Conservation (phyloP, 2,329 filamentous ascomycete species). For the Myriosclerotinia duriaeana region DNA sequence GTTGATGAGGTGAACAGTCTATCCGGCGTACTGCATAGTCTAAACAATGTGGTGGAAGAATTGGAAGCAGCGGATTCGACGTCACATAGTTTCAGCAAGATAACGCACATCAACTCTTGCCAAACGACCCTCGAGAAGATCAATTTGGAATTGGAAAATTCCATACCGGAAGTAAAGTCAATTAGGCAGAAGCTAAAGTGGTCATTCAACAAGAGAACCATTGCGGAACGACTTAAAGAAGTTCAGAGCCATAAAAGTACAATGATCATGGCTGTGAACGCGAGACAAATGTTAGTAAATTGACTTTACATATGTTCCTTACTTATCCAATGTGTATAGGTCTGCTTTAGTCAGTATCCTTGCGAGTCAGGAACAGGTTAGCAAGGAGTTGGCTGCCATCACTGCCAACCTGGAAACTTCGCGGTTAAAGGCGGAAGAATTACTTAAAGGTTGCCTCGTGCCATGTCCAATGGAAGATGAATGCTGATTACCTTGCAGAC, state of each 20-base stretch:
- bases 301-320: background rate
- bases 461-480: background rate
- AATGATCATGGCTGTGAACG: conserved; percentile 27
- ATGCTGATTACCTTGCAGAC: conserved; percentile 9
- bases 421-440: background rate
- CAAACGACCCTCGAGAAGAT: conserved; percentile 25
- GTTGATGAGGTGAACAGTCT: conserved; percentile 24
- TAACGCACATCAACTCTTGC: conserved; percentile 28
- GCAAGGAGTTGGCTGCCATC: background rate
- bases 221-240: conserved; percentile 24
- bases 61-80: background rate
- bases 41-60: conserved; percentile 5
- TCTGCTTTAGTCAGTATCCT: conserved; percentile 12
- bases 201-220: conserved; percentile 24
- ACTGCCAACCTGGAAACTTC: background rate
- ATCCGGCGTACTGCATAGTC: conserved; percentile 23
- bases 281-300: conserved; percentile 24
- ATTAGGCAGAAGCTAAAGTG: conserved; percentile 24
- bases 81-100: background rate
- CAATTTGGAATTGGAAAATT: conserved; percentile 16
- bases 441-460: background rate
- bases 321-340: background rate
- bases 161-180: background rate
- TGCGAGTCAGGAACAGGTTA: conserved; percentile 6
- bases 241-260: conserved; percentile 28